Conservation (phyloP, 2,329 filamentous ascomycete species). For the Falciphora oryzae region DNA sequence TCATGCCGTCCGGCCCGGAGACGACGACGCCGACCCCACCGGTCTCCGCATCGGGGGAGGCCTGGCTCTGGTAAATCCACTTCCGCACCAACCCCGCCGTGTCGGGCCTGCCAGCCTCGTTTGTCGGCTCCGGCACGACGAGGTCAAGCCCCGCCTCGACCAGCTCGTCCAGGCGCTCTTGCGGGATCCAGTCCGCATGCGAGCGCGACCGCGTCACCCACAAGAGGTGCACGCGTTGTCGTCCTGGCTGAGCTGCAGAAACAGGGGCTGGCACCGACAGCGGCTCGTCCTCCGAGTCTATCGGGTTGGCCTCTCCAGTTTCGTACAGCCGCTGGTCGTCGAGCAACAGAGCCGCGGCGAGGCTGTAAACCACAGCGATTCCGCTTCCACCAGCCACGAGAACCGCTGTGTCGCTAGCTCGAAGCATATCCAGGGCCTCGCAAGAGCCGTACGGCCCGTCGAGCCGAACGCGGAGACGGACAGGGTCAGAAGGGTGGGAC, state of each 20-base stretch:
- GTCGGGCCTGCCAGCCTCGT: slow-evolving; percentile 47
- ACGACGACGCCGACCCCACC: slow-evolving; percentile 45
- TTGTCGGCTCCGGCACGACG: slow-evolving; percentile 48
- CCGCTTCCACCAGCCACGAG: slow-evolving; percentile 59
- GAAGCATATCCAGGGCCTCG: slow-evolving; percentile 48
- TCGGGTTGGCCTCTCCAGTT: not conserved
- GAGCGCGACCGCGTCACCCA: slow-evolving; percentile 52
- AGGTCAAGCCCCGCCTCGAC: slow-evolving; percentile 43
- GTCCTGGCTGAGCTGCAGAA: not conserved
- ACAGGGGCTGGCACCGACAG: slow-evolving; percentile 9
- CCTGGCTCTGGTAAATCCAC: slow-evolving; percentile 20
- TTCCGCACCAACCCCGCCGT: slow-evolving; percentile 36
- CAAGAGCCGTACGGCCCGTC: slow-evolving; percentile 60
- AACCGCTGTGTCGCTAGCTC: slow-evolving; percentile 41
- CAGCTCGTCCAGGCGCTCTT: slow-evolving; percentile 42
- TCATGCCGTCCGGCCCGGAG: slow-evolving; percentile 57
- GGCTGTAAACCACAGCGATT: slow-evolving; percentile 57
- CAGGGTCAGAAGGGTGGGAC: slow-evolving; percentile 19
- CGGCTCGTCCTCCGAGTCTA: not conserved
- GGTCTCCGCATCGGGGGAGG: slow-evolving; percentile 1
- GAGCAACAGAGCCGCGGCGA: slow-evolving; percentile 46
- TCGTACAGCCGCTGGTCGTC: slow-evolving; percentile 16
- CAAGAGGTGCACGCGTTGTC: slow-evolving; percentile 42
- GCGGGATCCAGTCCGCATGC: slow-evolving; percentile 50
- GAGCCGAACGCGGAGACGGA: slow-evolving; percentile 42